Evolutionary conservation across 805 yeast species (phyloP).

Genomic region (Wickerhamia fluorescens): DNA sequence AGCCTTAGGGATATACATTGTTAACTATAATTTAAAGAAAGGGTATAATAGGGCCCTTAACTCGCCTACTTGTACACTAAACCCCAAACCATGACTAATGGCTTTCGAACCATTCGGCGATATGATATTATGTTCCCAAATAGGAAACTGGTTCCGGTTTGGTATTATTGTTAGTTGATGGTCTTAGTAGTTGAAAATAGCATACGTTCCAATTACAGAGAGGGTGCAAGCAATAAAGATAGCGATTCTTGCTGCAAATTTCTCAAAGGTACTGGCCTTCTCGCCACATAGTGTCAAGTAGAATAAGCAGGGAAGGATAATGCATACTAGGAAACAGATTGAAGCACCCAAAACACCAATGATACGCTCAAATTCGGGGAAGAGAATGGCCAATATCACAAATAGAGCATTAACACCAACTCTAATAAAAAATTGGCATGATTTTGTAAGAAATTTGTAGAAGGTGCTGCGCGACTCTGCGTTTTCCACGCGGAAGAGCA

Average conservation of each 20-base stretch:
- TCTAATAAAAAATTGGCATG: constrained; percentile 10
- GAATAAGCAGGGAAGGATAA: constrained; percentile 33
- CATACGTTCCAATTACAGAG: constrained; percentile 16
- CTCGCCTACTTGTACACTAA: too few relatives aligned
- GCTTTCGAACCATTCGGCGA: not conserved
- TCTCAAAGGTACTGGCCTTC: constrained; percentile 9
- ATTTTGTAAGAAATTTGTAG: not conserved
- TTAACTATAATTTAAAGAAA: not conserved
- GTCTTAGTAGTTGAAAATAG: constrained; percentile 4
- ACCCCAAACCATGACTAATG: too few relatives aligned
- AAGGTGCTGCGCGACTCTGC: constrained; percentile 1
- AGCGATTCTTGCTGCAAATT: constrained; percentile 5
- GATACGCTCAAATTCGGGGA: constrained; percentile 33
- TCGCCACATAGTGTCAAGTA: constrained; percentile 20
- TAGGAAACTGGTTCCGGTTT: not conserved
- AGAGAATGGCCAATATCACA: constrained; percentile 19
- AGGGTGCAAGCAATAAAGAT: constrained; percentile 8
- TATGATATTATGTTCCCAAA: not conserved
- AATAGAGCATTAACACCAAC: constrained; percentile 17
- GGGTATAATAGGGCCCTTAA: too few relatives aligned
- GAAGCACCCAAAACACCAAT: constrained; percentile 37
- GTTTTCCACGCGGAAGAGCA: constrained; percentile 6
- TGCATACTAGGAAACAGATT: constrained; percentile 35
- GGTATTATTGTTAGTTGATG: not conserved
- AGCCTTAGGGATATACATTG: constrained; percentile 33